phyloP scores from a whole-genome alignment of 495 filamentous ascomycete species.

The Penicillium steckii region DNA sequence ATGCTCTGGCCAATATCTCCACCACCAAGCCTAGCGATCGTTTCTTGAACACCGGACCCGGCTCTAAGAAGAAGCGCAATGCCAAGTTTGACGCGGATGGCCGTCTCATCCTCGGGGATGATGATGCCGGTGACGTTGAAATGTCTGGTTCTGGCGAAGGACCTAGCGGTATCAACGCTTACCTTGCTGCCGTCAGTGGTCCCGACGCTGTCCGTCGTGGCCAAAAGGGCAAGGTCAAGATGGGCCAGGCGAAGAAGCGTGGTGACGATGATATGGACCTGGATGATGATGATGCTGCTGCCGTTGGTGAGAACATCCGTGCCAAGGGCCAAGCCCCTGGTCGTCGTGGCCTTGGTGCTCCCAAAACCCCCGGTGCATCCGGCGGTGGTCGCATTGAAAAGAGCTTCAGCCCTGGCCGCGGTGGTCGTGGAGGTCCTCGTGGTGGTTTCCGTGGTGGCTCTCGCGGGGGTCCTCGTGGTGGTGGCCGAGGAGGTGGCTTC shows the following conservation, averaged over 20 bases:
- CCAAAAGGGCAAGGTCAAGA: conserved; percentile 83
- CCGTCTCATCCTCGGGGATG: conserved; percentile 75
- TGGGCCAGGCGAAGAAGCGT: conserved; percentile 64
- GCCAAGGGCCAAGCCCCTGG: conserved; percentile 20
- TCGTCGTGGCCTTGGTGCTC: conserved; percentile 47
- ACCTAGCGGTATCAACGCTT: conserved; percentile 72
- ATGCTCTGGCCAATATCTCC: conserved; percentile 89
- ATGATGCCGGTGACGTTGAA: conserved; percentile 53
- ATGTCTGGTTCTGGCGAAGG: conserved; percentile 56
- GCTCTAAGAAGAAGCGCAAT: conserved; percentile 45
- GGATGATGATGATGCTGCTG: conserved; percentile 49
- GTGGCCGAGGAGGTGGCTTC: too few species aligned
- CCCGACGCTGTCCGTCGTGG: conserved; percentile 80
- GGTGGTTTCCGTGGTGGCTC: conserved; percentile 1
- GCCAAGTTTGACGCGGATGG: conserved; percentile 80
- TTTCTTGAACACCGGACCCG: conserved; percentile 42
- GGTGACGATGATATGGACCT: conserved; percentile 66
- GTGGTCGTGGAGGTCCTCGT: background rate
- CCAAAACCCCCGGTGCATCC: conserved; percentile 42
- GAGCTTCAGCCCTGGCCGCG: too few species aligned
- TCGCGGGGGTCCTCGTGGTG: background rate
- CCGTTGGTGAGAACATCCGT: conserved; percentile 26
- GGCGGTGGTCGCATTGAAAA: conserved; percentile 17
- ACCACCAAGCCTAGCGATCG: conserved; percentile 73
- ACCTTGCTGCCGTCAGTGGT: conserved; percentile 85